phyloP scores from a whole-genome alignment of 2,329 filamentous ascomycete species.

The Aspergillus sp. region DNA sequence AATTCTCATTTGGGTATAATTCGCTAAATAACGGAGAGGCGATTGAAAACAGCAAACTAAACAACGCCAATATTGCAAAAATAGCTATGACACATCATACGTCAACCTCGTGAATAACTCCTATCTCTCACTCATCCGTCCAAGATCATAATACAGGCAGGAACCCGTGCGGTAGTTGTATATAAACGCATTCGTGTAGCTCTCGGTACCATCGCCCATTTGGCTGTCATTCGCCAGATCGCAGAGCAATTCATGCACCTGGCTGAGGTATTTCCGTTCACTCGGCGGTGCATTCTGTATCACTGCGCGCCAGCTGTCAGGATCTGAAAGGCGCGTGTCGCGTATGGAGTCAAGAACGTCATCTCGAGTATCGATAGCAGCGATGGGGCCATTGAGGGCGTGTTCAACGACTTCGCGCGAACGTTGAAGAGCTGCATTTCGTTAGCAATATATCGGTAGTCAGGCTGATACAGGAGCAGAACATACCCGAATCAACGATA shows the following conservation, averaged over 20 bases:
- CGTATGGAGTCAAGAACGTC: constrained; percentile 70
- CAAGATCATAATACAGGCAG: constrained; percentile 80
- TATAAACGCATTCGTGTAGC: constrained; percentile 68
- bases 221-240: constrained; percentile 50
- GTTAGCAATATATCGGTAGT: constrained; percentile 8
- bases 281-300: constrained; percentile 70
- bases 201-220: constrained; percentile 42
- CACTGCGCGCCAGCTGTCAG: constrained; percentile 74
- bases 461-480: constrained; percentile 28
- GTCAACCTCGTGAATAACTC: not conserved
- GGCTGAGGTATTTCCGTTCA: constrained; percentile 74
- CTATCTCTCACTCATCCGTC: constrained; percentile 21
- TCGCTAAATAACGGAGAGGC: constrained; percentile 12
- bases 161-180: constrained; percentile 85
- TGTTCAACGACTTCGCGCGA: constrained; percentile 59
- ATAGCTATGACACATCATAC: not conserved
- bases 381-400: constrained; percentile 70
- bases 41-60: constrained; percentile 3
- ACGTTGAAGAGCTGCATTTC: constrained; percentile 41
- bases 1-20: constrained; percentile 14
- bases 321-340: constrained; percentile 67
- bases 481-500: constrained; percentile 73
- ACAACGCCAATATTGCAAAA: constrained; percentile 5
- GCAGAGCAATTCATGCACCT: constrained; percentile 70
- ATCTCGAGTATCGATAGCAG: constrained; percentile 83